Base-by-base conservation (phyloP, 495 filamentous ascomycete genomes). In the Trichoderma gamsii region DNA sequence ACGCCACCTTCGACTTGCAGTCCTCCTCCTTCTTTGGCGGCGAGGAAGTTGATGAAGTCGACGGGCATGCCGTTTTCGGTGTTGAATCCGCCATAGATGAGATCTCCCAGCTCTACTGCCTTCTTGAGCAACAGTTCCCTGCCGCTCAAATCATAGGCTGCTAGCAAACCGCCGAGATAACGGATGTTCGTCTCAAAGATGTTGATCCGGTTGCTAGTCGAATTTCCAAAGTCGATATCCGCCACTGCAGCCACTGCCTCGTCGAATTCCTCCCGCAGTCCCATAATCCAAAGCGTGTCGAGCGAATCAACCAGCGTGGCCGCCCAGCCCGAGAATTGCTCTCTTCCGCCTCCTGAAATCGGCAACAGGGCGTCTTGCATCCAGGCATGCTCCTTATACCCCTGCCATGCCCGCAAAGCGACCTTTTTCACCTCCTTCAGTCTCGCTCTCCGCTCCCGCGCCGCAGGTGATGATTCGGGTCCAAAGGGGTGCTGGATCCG, bases 231-330 rank as follows among this genome's bases (percentile, higher is more conserved):
- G 78, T 98, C 91, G 66, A 97, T 93, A 64, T 85, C 76, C 32
- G 85, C 84, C 16, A 96, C 86, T 5, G 84, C 85, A 43, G 87
- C 80, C 1, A 93, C 86, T 4, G 92, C 94, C 70, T 91, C 88
- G 64, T 92, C 85, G 73, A 97, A 97, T 63, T 97, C 93, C 5
- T 88, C 81, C 73, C 89, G 85, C 73, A 97, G 72, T 9, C 86
- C 92, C 90, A 97, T 92, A 67, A 97, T 93, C 92, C 92, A 97
- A 5, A 97, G 78, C 3, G 90, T 91, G 73, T 97, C 93, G 61
- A 97, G 80, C 15, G 89, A 77, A 79, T 97, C 93, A 0, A 97
- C 90, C 64, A 97, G 74, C 0, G 93, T 97, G 6, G 93, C 93
- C 13, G 88, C 93, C 94, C 94, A 97, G 25, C 90, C 91, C 69